Percentiles rank a stretch among this genome's conserved stretches.
Conservation (phyloP, 805 yeast genomes). For the Metschnikowia reukaufii region DNA sequence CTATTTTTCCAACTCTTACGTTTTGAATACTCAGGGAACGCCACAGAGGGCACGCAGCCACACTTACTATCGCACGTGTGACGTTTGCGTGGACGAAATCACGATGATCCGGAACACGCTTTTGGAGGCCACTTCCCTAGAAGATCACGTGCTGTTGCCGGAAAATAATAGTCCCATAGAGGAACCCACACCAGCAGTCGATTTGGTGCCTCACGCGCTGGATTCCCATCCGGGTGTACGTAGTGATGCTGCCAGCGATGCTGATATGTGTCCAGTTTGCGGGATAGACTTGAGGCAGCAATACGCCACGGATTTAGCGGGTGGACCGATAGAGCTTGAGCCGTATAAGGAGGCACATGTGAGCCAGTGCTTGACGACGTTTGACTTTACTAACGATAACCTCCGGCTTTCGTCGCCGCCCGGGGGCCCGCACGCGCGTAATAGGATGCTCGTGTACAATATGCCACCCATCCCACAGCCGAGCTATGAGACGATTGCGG, state of each 20-base stretch:
- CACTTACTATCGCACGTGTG: constrained; percentile 65
- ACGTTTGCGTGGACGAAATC: constrained; percentile 62
- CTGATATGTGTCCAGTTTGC: constrained; percentile 44
- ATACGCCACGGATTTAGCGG: constrained; percentile 18
- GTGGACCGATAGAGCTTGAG: constrained; percentile 24
- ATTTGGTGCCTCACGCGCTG: constrained; percentile 10
- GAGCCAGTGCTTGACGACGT: constrained; percentile 68
- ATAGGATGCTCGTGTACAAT: constrained; percentile 83
- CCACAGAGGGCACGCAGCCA: constrained; percentile 13
- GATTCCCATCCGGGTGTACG: too few species aligned
- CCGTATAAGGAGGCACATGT: constrained; percentile 64
- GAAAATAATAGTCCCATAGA: background rate
- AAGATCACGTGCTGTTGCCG: background rate
- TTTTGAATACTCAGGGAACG: constrained; percentile 19
- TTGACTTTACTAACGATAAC: constrained; percentile 60
- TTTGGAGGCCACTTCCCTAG: constrained; percentile 2
- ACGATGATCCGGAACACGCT: constrained; percentile 24
- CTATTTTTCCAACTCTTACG: constrained; percentile 22
- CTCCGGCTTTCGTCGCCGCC: constrained; percentile 41
- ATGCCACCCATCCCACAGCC: constrained; percentile 49
- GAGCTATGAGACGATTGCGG: constrained; percentile 31
- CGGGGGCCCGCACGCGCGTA: constrained; percentile 39
- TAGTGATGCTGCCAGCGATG: constrained; percentile 22
- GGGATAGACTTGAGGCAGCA: constrained; percentile 29
- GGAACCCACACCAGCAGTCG: background rate